A percentile compares a stretch with the other conserved stretches of the same genome.
Conservation (phyloP, 2,329 filamentous ascomycete species). For the Cytospora schulzeri region DNA sequence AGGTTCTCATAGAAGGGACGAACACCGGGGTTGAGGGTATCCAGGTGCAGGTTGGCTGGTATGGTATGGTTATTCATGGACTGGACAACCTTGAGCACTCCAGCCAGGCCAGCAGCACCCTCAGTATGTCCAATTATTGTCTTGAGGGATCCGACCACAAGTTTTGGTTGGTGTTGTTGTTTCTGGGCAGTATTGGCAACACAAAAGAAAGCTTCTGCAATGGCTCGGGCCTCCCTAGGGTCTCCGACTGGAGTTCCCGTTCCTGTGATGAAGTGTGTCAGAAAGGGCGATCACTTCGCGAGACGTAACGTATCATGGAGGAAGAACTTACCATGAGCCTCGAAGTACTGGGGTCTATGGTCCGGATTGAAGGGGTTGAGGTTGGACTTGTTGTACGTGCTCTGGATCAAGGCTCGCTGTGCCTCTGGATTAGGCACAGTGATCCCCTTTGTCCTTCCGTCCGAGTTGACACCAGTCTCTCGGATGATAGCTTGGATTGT, state of each 20-base stretch:
- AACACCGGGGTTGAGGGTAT: constrained; percentile 44
- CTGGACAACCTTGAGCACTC: constrained; percentile 48
- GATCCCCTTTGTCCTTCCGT: constrained; percentile 55
- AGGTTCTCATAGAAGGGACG: constrained; percentile 39
- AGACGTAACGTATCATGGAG: constrained; percentile 33
- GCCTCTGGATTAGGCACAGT: constrained; percentile 53
- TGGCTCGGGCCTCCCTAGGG: constrained; percentile 46
- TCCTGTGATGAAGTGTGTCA: background rate
- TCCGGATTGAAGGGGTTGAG: constrained; percentile 38
- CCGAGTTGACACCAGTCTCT: constrained; percentile 50
- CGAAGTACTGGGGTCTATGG: constrained; percentile 50
- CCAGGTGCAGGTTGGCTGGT: constrained; percentile 48
- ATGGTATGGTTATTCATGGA: constrained; percentile 43
- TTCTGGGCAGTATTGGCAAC: background rate
- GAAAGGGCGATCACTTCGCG: background rate
- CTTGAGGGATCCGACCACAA: constrained; percentile 47
- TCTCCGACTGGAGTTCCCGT: constrained; percentile 44
- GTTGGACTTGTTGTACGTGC: constrained; percentile 47
- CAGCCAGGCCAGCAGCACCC: constrained; percentile 51
- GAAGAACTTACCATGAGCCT: constrained; percentile 44
- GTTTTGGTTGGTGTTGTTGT: constrained; percentile 18
- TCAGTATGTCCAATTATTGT: constrained; percentile 53
- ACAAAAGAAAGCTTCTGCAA: constrained; percentile 45
- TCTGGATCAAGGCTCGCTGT: constrained; percentile 47
- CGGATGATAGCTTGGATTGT: constrained; percentile 50